Percentiles rank a stretch among this genome's conserved stretches.
These are phyloP conservation scores for Neofusicoccum umdonicola DNA, from an alignment of 2,329 filamentous ascomycete species.

Conservation along the genomic window DNA sequence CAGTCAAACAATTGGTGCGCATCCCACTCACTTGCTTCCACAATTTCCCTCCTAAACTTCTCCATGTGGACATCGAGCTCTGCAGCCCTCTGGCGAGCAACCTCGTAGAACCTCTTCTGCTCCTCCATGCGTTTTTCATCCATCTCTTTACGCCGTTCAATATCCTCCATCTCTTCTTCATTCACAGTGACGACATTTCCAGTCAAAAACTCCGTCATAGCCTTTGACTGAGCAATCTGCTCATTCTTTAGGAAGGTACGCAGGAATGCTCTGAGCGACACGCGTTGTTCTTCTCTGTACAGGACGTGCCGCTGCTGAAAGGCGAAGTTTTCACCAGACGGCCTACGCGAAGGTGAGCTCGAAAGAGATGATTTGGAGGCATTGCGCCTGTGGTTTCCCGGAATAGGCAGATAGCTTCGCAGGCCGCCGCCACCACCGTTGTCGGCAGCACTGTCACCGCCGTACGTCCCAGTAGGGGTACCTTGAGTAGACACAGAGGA, in stretches of 20 bases:
- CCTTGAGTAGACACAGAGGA: conserved; percentile 75
- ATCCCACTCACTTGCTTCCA: conserved; percentile 63
- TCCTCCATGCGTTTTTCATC: conserved; percentile 89
- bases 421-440: conserved; percentile 37
- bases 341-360: conserved; percentile 21
- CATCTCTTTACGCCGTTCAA: conserved; percentile 73
- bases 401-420: conserved; percentile 41
- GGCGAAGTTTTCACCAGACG: conserved; percentile 21
- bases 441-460: conserved; percentile 21
- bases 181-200: conserved; percentile 68
- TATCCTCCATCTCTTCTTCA: conserved; percentile 81
- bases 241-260: conserved; percentile 80
- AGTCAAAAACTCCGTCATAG: conserved; percentile 81
- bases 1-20: conserved; percentile 16
- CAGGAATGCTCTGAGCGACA: conserved; percentile 89
- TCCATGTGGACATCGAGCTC: conserved; percentile 99
- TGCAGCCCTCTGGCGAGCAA: conserved; percentile 82
- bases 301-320: conserved; percentile 55
- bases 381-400: conserved; percentile 40
- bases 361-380: conserved; percentile 37
- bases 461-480: conserved; percentile 34
- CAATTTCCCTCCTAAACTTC: conserved; percentile 65
- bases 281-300: conserved; percentile 84
- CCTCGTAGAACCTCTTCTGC: conserved; percentile 92
- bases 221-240: conserved; percentile 76